These are phyloP conservation scores for Lentinula detonsa DNA, from an alignment of 768 basidiomycete species.

Conservation along the genomic window DNA sequence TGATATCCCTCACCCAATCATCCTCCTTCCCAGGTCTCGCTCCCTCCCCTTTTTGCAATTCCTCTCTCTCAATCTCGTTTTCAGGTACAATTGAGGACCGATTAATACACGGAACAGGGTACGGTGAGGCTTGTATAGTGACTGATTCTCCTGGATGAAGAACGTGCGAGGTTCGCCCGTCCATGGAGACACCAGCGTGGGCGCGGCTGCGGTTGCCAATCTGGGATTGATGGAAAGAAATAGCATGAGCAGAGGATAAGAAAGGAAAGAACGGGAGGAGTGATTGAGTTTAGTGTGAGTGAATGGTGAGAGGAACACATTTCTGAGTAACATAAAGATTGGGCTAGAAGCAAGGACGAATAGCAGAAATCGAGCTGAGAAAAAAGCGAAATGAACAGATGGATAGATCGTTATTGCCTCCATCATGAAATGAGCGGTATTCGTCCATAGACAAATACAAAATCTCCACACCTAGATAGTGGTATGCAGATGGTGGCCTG, in stretches of 20 bases:
- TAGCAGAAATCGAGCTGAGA: background rate
- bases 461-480: background rate
- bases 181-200: constrained; percentile 59
- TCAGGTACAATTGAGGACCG: constrained; percentile 68
- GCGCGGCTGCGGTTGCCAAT: constrained; percentile 82
- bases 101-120: constrained; percentile 91
- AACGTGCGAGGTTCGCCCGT: constrained; percentile 48
- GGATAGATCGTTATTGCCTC: background rate
- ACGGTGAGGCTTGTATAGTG: constrained; percentile 77
- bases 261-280: background rate
- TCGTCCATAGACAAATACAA: background rate
- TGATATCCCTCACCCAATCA: constrained; percentile 97
- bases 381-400: background rate
- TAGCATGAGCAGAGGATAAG: background rate
- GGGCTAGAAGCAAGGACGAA: background rate
- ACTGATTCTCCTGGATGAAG: constrained; percentile 84
- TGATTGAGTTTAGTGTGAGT: background rate
- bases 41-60: constrained; percentile 41
- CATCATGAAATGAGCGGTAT: background rate
- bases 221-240: constrained; percentile 28
- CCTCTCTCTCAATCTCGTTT: constrained; percentile 14
- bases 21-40: constrained; percentile 79
- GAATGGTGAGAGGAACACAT: background rate
- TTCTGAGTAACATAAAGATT: background rate
- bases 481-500: background rate